phyloP scores from a whole-genome alignment of 495 filamentous ascomycete species.

The Tuber umbilicatum region DNA sequence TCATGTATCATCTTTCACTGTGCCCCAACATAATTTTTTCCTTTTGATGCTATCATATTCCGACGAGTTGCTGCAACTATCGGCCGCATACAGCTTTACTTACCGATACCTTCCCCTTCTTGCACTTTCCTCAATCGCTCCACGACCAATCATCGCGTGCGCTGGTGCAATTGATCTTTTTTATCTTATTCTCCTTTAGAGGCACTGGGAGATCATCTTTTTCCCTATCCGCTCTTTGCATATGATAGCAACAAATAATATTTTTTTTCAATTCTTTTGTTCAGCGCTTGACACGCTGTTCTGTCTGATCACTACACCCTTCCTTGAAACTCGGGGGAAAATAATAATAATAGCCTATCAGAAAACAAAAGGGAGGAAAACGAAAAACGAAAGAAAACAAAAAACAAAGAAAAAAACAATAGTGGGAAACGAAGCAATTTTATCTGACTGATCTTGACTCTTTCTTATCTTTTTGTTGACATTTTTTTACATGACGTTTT shows the following conservation, averaged over 20 bases:
- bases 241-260: not conserved
- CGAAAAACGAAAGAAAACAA: not conserved
- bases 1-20: not conserved
- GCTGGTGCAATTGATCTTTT: slow-evolving; percentile 12
- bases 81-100: slow-evolving; percentile 5
- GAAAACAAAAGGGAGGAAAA: not conserved
- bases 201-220: slow-evolving; percentile 5
- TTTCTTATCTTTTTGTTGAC: not conserved
- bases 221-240: slow-evolving; percentile 10
- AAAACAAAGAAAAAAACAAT: slow-evolving; percentile 2
- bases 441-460: not conserved
- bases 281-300: slow-evolving; percentile 3
- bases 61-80: slow-evolving; percentile 7
- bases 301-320: slow-evolving; percentile 8
- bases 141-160: slow-evolving; percentile 6
- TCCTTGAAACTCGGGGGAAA: not conserved
- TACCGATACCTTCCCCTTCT: not conserved
- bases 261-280: not conserved
- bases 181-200: slow-evolving; percentile 12
- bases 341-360: not conserved
- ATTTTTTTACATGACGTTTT: slow-evolving; percentile 3
- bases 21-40: not conserved
- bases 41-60: slow-evolving; percentile 14
- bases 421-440: not conserved
- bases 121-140: slow-evolving; percentile 8